Conservation (phyloP, 768 basidiomycete genomes). For the Tulasnella sp. region DNA sequence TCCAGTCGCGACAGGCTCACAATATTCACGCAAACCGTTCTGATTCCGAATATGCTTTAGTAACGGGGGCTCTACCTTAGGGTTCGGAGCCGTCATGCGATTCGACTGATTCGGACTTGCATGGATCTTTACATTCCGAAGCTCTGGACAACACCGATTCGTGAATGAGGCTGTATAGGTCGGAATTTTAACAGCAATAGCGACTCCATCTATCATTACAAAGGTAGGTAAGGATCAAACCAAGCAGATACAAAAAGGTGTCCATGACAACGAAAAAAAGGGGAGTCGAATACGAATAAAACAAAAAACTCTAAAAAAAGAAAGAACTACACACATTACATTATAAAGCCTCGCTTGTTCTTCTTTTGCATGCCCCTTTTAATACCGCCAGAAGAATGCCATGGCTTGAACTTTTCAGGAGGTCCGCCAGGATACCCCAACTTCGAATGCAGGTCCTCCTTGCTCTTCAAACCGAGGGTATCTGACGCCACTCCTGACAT, state of each 20-base stretch:
- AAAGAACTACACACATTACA: neutral
- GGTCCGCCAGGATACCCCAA: neutral
- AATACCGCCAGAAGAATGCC: neutral
- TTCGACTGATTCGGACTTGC: neutral
- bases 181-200: neutral
- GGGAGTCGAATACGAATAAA: neutral
- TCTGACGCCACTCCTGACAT: neutral
- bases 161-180: neutral
- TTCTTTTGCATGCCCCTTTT: neutral
- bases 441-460: neutral
- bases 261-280: neutral
- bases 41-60: neutral
- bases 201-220: neutral
- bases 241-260: neutral
- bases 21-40: neutral
- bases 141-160: neutral
- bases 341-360: neutral
- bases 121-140: neutral
- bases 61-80: neutral
- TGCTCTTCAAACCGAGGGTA: neutral
- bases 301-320: slow-evolving; percentile 5
- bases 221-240: neutral
- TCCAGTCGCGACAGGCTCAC: too few species aligned
- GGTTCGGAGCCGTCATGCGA: neutral
- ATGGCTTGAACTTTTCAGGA: neutral